phyloP scores from a whole-genome alignment of 202 grass and related monocot genomes.

The Zoysia matrella region DNA sequence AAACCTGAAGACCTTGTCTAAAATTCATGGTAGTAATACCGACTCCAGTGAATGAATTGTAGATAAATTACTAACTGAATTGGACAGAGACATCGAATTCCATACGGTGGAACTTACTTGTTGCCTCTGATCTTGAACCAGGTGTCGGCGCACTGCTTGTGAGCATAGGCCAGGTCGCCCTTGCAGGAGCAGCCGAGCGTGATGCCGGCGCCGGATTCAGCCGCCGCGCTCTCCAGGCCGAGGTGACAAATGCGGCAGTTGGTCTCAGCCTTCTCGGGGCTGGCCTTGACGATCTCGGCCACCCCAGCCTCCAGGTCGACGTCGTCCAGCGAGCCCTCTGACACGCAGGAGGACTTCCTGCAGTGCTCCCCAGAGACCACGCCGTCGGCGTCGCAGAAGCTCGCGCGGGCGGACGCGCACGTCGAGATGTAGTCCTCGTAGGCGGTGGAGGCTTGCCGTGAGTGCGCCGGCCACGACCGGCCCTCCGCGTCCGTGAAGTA shows the following conservation, averaged over 20 bases:
- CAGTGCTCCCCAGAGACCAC: conserved; percentile 33
- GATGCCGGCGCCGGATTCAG: conserved; percentile 68
- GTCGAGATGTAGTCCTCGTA: conserved; percentile 63
- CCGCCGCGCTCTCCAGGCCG: conserved; percentile 58
- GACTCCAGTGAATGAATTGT: background rate
- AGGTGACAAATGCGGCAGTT: conserved; percentile 97
- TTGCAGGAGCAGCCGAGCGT: conserved; percentile 93
- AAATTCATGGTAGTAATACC: background rate
- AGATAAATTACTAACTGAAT: background rate
- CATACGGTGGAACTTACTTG: conserved; percentile 57
- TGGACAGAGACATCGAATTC: background rate
- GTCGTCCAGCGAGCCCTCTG: conserved; percentile 68
- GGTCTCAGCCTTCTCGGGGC: conserved; percentile 64
- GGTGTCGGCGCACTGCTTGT: conserved; percentile 88
- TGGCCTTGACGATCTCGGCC: conserved; percentile 54
- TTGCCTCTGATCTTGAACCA: conserved; percentile 99
- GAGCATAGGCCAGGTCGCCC: conserved; percentile 74
- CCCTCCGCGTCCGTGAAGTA: conserved; percentile 91
- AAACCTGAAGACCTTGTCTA: conserved; percentile 19
- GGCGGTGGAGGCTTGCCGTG: conserved; percentile 56
- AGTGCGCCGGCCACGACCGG: conserved; percentile 77
- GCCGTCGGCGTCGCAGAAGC: conserved; percentile 37
- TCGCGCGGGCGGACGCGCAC: conserved; percentile 52
- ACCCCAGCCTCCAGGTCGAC: conserved; percentile 69
- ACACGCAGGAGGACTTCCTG: conserved; percentile 87